Base-by-base conservation (phyloP, 768 basidiomycete species). In the Hydnomerulius pinastri region DNA sequence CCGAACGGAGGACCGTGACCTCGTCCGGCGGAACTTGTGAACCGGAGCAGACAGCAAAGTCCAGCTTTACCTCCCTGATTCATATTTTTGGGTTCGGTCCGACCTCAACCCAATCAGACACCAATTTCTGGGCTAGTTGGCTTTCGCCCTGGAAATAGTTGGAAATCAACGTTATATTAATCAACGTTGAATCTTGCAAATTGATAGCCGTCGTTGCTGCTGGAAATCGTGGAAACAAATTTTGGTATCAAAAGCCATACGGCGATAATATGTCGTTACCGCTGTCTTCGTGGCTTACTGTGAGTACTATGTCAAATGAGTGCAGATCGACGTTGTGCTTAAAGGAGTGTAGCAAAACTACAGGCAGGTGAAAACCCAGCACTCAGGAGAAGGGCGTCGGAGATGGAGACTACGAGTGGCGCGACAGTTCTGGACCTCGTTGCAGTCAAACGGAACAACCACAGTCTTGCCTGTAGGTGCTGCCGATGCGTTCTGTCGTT, bases 321-420 rank as follows among this genome's bases (percentile, higher is more conserved):
- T 28, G 1, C 6, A 18, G 6, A 36, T 28, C 3, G 15, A 35
- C 7, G 21, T 17, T 17, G 12, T 25, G 13, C 49, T 65, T 41
- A 64, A 36, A 48, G 12, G 33, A 17, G 6, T 50, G 17, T 52
- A 78, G 76, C 62, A 44, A 48, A 66, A 69, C 52, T 86, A 85
- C 51, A 60, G 72, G 11, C 53, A 63, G 13, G 52, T 76, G 10
- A 84, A 80, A 60, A 60, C 64, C 4, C 71, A 61, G 32, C 70
- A 76, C 58, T 79, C 81, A 29, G 60, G 66, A 15, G 79, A 83
- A 58, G 84, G 83, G 17, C 75, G 84, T 44, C 75, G 85, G 13
- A 76, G 66, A 64, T 79, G 78, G 79, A 72, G 73, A 48, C 64
- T 86, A 49, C 77, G 77, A 24, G 72, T 78, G 25, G 72, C 81